These are phyloP conservation scores for Eucalyptus erythrocorys DNA, from an alignment of 345 rosid genomes.

Conservation along the genomic window DNA sequence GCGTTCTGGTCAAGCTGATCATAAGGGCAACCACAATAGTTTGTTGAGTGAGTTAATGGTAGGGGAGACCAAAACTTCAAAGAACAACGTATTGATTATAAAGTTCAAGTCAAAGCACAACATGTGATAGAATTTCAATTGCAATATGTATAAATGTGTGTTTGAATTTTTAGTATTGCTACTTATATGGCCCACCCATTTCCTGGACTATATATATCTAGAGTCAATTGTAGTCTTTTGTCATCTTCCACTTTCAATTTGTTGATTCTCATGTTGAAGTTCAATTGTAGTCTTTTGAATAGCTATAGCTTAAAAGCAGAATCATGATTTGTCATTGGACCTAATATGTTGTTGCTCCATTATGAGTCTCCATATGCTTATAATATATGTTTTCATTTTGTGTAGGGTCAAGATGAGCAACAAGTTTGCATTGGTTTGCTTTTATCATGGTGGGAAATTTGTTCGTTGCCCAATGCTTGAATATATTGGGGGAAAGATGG, in stretches of 20 bases:
- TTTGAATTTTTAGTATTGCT: not conserved
- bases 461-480: too few species aligned
- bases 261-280: not conserved
- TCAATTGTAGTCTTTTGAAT: not conserved
- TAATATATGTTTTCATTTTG: too few species aligned
- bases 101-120: not conserved
- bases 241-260: not conserved
- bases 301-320: not conserved
- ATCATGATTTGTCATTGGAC: not conserved
- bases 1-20: too few species aligned
- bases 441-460: too few species aligned
- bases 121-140: not conserved
- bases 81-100: not conserved
- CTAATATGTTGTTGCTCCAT: not conserved
- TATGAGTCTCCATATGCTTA: not conserved
- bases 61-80: not conserved
- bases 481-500: too few species aligned
- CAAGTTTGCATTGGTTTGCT: not conserved
- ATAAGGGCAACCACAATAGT: too few species aligned
- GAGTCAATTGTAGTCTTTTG: not conserved
- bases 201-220: not conserved
- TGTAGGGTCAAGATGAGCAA: not conserved
- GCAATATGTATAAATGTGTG: not conserved
- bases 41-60: too few species aligned
- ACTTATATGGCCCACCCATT: not conserved